phyloP scores from a whole-genome alignment of 2,329 filamentous ascomycete genomes.

The Geoglossum cookeanum region DNA sequence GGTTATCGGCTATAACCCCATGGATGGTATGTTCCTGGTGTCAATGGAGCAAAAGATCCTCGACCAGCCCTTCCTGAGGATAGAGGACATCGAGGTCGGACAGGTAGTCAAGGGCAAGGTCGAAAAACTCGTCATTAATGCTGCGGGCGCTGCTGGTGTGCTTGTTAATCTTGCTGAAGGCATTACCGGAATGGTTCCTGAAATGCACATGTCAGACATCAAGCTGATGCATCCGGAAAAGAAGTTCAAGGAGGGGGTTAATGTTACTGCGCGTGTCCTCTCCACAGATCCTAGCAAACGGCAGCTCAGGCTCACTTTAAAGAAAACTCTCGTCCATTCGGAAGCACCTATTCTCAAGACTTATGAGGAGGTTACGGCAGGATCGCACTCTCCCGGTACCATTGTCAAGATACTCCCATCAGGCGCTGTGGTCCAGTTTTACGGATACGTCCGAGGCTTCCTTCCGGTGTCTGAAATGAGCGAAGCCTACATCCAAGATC shows the following conservation, averaged over 20 bases:
- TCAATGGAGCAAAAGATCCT: conserved; percentile 70
- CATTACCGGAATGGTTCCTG: conserved; percentile 73
- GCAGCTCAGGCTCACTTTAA: conserved; percentile 72
- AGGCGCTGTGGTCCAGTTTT: conserved; percentile 86
- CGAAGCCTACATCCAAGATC: conserved; percentile 82
- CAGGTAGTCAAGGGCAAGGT: conserved; percentile 64
- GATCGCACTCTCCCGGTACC: conserved; percentile 67
- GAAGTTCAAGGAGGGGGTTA: conserved; percentile 77
- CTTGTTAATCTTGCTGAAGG: conserved; percentile 71
- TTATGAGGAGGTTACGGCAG: conserved; percentile 54
- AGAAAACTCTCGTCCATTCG: conserved; percentile 86
- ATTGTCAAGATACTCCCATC: conserved; percentile 61
- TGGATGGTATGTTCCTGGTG: conserved; percentile 72
- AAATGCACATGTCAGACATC: conserved; percentile 76
- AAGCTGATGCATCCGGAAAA: conserved; percentile 82
- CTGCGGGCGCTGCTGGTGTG: conserved; percentile 60
- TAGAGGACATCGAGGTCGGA: conserved; percentile 75
- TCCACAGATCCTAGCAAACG: conserved; percentile 58
- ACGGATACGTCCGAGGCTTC: conserved; percentile 65
- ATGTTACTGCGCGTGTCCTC: conserved; percentile 69
- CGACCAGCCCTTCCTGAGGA: conserved; percentile 73
- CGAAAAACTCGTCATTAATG: conserved; percentile 64
- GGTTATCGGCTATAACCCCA: conserved; percentile 65
- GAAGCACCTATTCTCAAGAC: conserved; percentile 61
- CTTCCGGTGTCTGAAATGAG: conserved; percentile 94